Evolutionary conservation across 2,329 filamentous ascomycete species (phyloP).

Genomic region (Fonsecaea erecta): DNA sequence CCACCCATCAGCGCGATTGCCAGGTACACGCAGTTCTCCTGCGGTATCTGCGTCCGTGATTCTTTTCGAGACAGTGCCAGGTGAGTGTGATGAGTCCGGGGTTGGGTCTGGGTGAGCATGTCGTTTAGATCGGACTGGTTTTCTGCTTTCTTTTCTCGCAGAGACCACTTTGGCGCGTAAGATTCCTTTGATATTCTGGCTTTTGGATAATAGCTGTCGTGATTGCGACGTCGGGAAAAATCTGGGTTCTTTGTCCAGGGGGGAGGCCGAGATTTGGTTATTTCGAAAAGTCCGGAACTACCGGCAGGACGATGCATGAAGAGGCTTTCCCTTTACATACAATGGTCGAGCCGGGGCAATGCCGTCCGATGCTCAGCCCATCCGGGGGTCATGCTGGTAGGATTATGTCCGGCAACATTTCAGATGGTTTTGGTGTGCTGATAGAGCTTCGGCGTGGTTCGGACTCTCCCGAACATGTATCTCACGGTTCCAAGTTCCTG

Average conservation of each 20-base stretch:
- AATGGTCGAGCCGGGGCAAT: background rate
- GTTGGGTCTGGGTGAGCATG: background rate
- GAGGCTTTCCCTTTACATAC: background rate
- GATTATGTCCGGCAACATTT: too few relatives aligned
- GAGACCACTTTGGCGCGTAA: background rate
- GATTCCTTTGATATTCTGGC: background rate
- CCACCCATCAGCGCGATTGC: constrained; percentile 9
- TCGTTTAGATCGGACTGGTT: background rate
- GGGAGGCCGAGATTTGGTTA: background rate
- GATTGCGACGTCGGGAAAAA: background rate
- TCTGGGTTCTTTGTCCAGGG: background rate
- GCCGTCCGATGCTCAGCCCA: background rate
- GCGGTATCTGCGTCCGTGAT: background rate
- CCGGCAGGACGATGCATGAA: background rate
- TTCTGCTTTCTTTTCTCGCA: background rate
- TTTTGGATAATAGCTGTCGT: background rate
- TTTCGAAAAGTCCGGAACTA: background rate
- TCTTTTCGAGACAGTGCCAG: background rate
- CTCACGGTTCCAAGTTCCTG: background rate
- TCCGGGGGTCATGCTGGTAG: background rate
- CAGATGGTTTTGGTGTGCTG: background rate
- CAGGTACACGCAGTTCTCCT: constrained; percentile 14
- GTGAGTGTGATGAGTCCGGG: background rate
- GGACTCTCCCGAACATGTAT: background rate
- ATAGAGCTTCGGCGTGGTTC: background rate